phyloP scores from a whole-genome alignment of 805 yeast genomes.

The Candida endomychidarum region DNA sequence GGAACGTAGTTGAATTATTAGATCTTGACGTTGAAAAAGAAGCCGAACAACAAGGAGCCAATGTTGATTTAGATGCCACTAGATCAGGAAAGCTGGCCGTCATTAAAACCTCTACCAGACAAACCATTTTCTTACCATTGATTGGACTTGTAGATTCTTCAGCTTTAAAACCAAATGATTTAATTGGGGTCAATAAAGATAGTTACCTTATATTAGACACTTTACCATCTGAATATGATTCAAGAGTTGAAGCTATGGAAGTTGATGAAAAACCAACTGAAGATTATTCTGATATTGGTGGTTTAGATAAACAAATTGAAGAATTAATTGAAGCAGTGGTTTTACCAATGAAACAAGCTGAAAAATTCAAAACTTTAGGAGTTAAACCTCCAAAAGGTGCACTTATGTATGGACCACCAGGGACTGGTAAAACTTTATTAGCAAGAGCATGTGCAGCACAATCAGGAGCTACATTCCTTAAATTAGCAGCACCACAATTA shows the following conservation, averaged over 20 bases:
- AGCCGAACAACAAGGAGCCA: constrained; percentile 90
- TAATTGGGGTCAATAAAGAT: constrained; percentile 97
- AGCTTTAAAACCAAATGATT: constrained; percentile 92
- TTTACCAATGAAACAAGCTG: constrained; percentile 97
- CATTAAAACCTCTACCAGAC: constrained; percentile 95
- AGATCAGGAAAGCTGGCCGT: constrained; percentile 97
- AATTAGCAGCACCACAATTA: constrained; percentile 46
- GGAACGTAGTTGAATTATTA: constrained; percentile 91
- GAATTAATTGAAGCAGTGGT: constrained; percentile 98
- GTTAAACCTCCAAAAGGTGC: constrained; percentile 64
- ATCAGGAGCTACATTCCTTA: constrained; percentile 46
- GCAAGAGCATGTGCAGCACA: constrained; percentile 52
- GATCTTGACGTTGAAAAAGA: constrained; percentile 84
- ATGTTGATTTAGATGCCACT: constrained; percentile 87
- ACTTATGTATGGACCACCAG: constrained; percentile 50
- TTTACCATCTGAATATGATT: constrained; percentile 94
- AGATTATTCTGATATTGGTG: constrained; percentile 96
- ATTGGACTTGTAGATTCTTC: constrained; percentile 93
- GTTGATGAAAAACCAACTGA: constrained; percentile 99
- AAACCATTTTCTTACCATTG: constrained; percentile 93
- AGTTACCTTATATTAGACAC: constrained; percentile 91
- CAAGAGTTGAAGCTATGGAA: constrained; percentile 98
- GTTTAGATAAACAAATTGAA: constrained; percentile 96
- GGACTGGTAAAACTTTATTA: constrained; percentile 46
- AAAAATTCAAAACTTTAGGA: constrained; percentile 89